phyloP scores from a whole-genome alignment of 2,329 filamentous ascomycete genomes.

The Fusarium falciforme region DNA sequence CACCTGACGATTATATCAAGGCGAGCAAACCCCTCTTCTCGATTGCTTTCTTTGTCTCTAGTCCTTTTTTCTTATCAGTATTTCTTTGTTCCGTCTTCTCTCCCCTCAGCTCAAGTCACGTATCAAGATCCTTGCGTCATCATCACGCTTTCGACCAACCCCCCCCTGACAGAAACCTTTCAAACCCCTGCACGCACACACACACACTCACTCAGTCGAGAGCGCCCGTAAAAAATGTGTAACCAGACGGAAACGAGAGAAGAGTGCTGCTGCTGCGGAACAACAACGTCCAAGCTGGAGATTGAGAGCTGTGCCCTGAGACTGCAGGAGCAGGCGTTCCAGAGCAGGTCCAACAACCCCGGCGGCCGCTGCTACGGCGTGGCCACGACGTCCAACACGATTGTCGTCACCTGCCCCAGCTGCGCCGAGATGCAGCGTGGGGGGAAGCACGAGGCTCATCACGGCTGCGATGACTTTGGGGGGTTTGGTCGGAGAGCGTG shows the following conservation, averaged over 20 bases:
- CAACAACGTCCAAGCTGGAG: constrained; percentile 1
- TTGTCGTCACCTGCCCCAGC: constrained; percentile 10
- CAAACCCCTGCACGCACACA: neutral
- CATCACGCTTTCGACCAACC: neutral
- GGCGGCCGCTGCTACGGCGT: constrained; percentile 27
- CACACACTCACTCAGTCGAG: neutral
- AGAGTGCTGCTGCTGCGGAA: constrained; percentile 25
- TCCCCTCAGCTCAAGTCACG: neutral
- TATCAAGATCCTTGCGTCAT: neutral
- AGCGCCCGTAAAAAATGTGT: constrained; percentile 20
- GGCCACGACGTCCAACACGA: constrained; percentile 28
- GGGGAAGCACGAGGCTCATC: neutral
- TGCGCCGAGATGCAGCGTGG: constrained; percentile 17
- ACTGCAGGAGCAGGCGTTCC: constrained; percentile 11
- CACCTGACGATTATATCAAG: constrained; percentile 33
- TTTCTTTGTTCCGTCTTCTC: neutral
- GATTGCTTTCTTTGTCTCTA: neutral
- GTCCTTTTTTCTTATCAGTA: neutral
- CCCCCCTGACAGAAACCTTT: neutral
- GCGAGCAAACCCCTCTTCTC: constrained; percentile 9
- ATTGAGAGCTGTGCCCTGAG: constrained; percentile 27
- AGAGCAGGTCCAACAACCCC: constrained; percentile 12
- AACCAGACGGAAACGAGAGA: constrained; percentile 30
- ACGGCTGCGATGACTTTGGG: neutral
- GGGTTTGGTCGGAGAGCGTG: neutral